Evolutionary conservation across 1,139 yeast species (phyloP).

Genomic region (Fermentozyma sake): DNA sequence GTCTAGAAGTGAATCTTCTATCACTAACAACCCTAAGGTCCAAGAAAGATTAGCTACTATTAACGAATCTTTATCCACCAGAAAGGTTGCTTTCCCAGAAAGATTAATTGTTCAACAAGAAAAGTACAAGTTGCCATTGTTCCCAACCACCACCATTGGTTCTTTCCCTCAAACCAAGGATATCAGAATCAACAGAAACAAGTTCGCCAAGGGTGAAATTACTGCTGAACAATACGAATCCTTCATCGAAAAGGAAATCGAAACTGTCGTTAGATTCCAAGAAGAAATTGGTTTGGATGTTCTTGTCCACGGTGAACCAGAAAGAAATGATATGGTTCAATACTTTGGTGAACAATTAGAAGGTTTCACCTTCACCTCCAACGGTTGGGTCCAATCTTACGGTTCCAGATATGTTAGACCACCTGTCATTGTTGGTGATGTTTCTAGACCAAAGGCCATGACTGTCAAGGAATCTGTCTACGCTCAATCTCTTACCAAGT

Average conservation of each 20-base stretch:
- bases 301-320: conserved; percentile 99
- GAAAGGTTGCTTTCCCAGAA: conserved; percentile 80
- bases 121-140: conserved; percentile 88
- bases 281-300: conserved; percentile 98
- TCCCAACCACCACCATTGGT: conserved; percentile 99
- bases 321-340: conserved; percentile 99
- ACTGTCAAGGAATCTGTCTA: conserved; percentile 98
- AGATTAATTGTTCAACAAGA: conserved; percentile 87
- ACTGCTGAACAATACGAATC: conserved; percentile 92
- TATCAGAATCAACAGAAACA: conserved; percentile 97
- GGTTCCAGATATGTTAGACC: conserved; percentile 99
- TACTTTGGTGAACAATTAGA: conserved; percentile 98
- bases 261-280: conserved; percentile 94
- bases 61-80: conserved; percentile 74
- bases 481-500: conserved; percentile 93
- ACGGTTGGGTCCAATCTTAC: conserved; percentile 99
- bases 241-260: conserved; percentile 95
- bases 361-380: conserved; percentile 96
- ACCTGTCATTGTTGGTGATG: conserved; percentile 98
- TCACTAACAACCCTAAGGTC: conserved; percentile 90
- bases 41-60: conserved; percentile 82
- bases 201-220: conserved; percentile 93
- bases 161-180: conserved; percentile 99
- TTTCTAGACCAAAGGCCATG: conserved; percentile 97
- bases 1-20: conserved; percentile 80